Conservation (phyloP, 805 yeast genomes). For the Candida ascalaphidarum region DNA sequence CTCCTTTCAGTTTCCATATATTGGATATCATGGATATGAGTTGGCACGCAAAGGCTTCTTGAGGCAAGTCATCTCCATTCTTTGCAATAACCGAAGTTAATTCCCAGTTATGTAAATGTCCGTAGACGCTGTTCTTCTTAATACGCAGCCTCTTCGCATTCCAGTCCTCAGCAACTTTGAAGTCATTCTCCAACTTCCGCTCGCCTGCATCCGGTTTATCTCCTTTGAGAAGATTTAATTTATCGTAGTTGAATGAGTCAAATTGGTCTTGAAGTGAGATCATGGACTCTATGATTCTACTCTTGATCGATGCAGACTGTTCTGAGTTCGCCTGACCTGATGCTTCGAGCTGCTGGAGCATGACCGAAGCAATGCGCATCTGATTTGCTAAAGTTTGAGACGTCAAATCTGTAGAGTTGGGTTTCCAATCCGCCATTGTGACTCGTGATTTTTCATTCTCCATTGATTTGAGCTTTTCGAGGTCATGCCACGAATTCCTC, state of each 20-base stretch:
- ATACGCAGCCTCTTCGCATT: constrained; percentile 71
- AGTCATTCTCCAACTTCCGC: constrained; percentile 84
- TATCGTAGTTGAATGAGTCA: constrained; percentile 25
- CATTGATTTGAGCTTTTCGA: neutral
- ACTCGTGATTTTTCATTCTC: neutral
- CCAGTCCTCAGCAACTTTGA: constrained; percentile 95
- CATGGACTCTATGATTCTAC: constrained; percentile 22
- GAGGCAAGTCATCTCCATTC: constrained; percentile 92
- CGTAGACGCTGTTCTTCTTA: constrained; percentile 67
- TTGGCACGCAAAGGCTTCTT: constrained; percentile 97
- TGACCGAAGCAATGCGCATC: constrained; percentile 93
- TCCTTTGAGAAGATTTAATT: constrained; percentile 46
- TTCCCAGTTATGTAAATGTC: constrained; percentile 90
- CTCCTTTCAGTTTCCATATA: constrained; percentile 65
- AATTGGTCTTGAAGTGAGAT: constrained; percentile 30
- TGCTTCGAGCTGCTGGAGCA: constrained; percentile 83
- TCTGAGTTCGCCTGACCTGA: constrained; percentile 49
- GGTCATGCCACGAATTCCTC: neutral
- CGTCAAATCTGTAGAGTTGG: constrained; percentile 1
- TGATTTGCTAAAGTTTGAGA: constrained; percentile 68
- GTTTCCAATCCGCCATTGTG: neutral
- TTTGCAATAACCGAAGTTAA: constrained; percentile 91
- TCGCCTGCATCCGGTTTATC: constrained; percentile 61
- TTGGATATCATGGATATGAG: constrained; percentile 78
- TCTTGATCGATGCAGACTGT: constrained; percentile 17